A percentile compares a stretch with the other conserved stretches of the same genome.
Evolutionary conservation across 2,329 filamentous ascomycete genomes (phyloP).

Genomic region (Sporothrix curviconia): DNA sequence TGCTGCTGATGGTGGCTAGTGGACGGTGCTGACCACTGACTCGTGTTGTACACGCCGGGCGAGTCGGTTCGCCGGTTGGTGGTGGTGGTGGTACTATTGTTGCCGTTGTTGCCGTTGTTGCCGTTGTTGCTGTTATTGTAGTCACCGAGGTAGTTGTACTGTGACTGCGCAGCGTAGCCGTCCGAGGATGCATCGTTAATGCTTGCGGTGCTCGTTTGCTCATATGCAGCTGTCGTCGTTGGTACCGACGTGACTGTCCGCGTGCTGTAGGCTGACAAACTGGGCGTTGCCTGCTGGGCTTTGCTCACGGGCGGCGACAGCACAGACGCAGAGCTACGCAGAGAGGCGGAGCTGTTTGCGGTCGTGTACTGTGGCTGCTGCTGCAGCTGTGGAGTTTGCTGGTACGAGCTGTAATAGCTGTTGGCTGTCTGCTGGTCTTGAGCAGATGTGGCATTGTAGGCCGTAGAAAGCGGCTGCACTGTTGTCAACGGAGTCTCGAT

Average conservation of each 20-base stretch:
- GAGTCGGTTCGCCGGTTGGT: neutral
- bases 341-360: neutral
- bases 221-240: neutral
- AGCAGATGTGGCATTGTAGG: neutral
- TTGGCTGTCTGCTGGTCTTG: neutral
- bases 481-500: neutral
- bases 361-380: slow-evolving; percentile 1
- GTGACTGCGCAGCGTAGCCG: too few species aligned
- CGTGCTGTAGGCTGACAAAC: neutral
- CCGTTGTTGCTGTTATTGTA: too few species aligned
- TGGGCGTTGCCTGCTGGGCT: neutral
- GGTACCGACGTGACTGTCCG: neutral
- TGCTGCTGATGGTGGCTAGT: neutral
- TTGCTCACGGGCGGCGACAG: neutral
- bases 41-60: neutral
- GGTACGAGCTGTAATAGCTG: neutral
- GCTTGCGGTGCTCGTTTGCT: slow-evolving; percentile 17
- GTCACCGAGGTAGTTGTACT: slow-evolving; percentile 8
- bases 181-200: too few species aligned
- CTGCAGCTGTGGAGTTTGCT: neutral
- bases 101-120: slow-evolving; percentile 7
- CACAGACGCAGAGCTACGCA: neutral
- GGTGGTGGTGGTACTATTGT: neutral
- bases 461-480: too few species aligned
- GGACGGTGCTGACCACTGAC: neutral